These are phyloP conservation scores for Saccharomycopsis guyanensis DNA, from an alignment of 805 yeast species.

Conservation along the genomic window DNA sequence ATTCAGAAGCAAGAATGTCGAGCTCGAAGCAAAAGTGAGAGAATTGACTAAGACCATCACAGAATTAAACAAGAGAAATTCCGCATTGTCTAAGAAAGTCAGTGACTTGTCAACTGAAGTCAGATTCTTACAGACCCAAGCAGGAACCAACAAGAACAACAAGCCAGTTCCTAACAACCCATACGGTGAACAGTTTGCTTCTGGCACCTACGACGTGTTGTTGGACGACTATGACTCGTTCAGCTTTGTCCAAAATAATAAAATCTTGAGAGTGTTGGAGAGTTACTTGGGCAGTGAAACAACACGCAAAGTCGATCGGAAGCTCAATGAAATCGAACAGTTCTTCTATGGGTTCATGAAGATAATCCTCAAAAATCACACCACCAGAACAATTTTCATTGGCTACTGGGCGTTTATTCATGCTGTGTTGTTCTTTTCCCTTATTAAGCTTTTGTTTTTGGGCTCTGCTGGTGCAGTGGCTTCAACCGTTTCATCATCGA, in stretches of 20 bases:
- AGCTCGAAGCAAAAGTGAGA: slow-evolving; percentile 75
- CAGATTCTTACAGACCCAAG: slow-evolving; percentile 45
- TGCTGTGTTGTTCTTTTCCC: slow-evolving; percentile 11
- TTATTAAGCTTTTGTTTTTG: not conserved
- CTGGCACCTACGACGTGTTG: slow-evolving; percentile 22
- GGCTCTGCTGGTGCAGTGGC: not conserved
- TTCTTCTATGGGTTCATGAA: slow-evolving; percentile 66
- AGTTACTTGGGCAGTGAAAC: slow-evolving; percentile 75
- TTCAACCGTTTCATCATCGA: not conserved
- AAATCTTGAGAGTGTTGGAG: slow-evolving; percentile 75
- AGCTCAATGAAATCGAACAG: slow-evolving; percentile 71
- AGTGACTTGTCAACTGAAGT: slow-evolving; percentile 73
- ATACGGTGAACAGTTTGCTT: slow-evolving; percentile 26
- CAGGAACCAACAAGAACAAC: slow-evolving; percentile 24
- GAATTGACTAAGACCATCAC: slow-evolving; percentile 44
- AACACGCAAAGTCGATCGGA: slow-evolving; percentile 63
- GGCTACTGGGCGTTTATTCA: slow-evolving; percentile 72
- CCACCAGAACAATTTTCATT: slow-evolving; percentile 65
- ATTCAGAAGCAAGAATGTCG: slow-evolving; percentile 74
- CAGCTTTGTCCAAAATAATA: slow-evolving; percentile 49
- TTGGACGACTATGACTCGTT: slow-evolving; percentile 40
- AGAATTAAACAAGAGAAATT: slow-evolving; percentile 59
- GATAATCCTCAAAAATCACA: slow-evolving; percentile 64
- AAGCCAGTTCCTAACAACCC: slow-evolving; percentile 22
- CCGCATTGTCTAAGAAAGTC: slow-evolving; percentile 63